phyloP scores from a whole-genome alignment of 306 rosid species.

The Urtica urens region DNA sequence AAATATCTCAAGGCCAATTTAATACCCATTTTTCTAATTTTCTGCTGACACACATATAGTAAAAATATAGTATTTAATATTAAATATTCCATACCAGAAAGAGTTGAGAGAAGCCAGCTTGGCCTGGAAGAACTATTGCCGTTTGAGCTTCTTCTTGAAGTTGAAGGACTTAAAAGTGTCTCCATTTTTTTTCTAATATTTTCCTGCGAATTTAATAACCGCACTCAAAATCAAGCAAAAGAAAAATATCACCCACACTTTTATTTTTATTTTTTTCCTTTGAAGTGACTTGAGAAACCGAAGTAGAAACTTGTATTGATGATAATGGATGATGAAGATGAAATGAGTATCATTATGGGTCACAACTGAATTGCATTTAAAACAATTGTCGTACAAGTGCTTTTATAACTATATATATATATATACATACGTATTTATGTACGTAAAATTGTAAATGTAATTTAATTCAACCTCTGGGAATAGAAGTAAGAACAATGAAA shows the following conservation, averaged over 20 bases:
- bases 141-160: conserved; percentile 8
- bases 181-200: conserved; percentile 16
- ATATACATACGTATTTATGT: not conserved
- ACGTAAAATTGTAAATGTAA: not conserved
- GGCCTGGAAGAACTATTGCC: conserved; percentile 24
- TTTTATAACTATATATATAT: not conserved
- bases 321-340: not conserved
- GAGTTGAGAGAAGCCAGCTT: conserved; percentile 30
- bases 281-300: not conserved
- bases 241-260: no score
- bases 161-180: conserved; percentile 2
- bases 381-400: not conserved
- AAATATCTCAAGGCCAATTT: not conserved
- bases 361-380: not conserved
- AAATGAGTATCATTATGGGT: not conserved
- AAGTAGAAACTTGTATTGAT: no score
- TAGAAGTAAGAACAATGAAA: not conserved
- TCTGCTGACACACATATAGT: not conserved
- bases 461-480: not conserved
- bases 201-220: not conserved
- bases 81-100: conserved; percentile 43
- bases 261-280: not conserved
- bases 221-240: no score
- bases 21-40: not conserved
- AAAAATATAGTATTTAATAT: no score